Base-by-base conservation (phyloP, 1,284 basidiomycete species). In the Naganishia cerealis region DNA sequence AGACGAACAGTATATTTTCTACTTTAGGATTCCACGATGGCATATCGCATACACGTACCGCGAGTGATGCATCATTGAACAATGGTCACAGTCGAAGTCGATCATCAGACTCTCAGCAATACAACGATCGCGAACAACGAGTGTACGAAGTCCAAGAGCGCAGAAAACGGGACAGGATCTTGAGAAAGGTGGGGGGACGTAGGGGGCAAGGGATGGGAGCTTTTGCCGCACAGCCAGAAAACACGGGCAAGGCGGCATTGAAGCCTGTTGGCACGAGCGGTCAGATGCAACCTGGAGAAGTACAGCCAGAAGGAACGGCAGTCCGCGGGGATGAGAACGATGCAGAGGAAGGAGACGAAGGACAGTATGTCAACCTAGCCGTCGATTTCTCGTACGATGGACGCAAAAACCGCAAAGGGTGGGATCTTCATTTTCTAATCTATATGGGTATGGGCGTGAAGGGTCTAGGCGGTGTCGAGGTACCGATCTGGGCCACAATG, bases 381-480 rank as follows among this genome's bases (percentile, higher is more conserved):
- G 71, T 80, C n/a, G 76, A 76, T 8, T 81, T 80, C 55, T 72
- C 74, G 42, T 81, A 80, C 65, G 70, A 71, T 52, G 70, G 70
- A 16, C 50, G 62, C 10, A 72, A 72, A 46, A 71, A 73, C 40
- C 68, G 67, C 39, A 75, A 75, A 39, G 80, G 78, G 3, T 77
- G 72, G 59, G 78, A 77, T 12, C 66, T 81, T 40, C 79, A 80
- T 67, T 75, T 76, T 39, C 66, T 81, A 65, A 75, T 76, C 4
- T 79, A 77, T 71, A 78, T 81, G 71, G 79, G 79, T 10, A 72
- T 75, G 67, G 80, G 79, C 0, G 66, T 81, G n/a, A 78, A 76
- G 48, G 79, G 79, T 1, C 40, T 81, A 0, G 80, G 77, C 36
- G 75, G 72, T 8, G 72, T 75, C 6, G 79, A 81, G 66, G 70